Evolutionary conservation across 176 grass and related monocot genomes (phyloP).

Genomic region (Hordeum vulgare): DNA sequence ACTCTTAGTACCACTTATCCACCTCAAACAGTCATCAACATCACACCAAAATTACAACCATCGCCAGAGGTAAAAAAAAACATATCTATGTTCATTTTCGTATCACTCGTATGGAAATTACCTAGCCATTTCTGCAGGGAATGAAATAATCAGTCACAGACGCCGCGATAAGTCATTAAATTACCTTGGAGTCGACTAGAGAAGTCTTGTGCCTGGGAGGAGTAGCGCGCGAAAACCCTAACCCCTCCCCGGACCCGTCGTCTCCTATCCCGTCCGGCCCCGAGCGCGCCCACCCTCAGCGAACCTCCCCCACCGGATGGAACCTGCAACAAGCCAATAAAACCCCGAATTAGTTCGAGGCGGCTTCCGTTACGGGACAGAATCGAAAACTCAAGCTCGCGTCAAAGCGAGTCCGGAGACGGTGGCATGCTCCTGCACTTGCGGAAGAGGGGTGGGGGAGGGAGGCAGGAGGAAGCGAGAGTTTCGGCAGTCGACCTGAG

Average conservation of each 20-base stretch:
- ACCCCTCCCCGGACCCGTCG: not conserved
- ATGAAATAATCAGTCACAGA: not conserved
- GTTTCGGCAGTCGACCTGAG: constrained; percentile 13
- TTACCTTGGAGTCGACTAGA: constrained; percentile 71
- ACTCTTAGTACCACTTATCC: not conserved
- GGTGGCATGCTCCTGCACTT: not conserved
- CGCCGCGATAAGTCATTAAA: not conserved
- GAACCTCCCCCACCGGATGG: constrained; percentile 6
- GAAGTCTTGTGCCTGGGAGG: constrained; percentile 60
- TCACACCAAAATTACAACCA: not conserved
- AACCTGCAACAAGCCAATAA: not conserved
- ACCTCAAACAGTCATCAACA: not conserved
- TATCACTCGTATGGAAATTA: not conserved
- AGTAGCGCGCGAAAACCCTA: constrained; percentile 54
- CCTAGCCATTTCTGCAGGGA: not conserved
- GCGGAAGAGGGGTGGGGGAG: not conserved
- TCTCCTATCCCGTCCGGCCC: not conserved
- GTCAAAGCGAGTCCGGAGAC: not conserved
- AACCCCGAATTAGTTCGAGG: not conserved
- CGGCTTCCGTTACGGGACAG: too few relatives aligned
- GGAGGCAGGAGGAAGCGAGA: not conserved
- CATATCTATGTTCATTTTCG: not conserved
- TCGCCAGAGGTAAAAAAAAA: not conserved
- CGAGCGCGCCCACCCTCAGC: constrained; percentile 22
- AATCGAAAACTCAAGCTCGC: not conserved